Evolutionary conservation across 208 protist species (phyloP), one percentile per base, ranked within the genome.

Genomic region (Trypanosoma congolense): DNA sequence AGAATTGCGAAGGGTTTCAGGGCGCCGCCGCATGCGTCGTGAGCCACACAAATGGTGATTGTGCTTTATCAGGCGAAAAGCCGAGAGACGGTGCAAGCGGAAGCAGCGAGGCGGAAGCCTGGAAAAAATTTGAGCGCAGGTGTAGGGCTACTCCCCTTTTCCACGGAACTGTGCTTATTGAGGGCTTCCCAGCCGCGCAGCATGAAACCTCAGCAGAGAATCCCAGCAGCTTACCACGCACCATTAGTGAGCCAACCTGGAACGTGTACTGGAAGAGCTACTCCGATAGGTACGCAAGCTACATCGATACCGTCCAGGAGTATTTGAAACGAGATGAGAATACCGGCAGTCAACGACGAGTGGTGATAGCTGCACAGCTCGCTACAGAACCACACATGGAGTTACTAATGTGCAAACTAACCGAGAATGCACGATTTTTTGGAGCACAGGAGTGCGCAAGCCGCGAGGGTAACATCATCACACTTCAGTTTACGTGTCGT

Each of bases 231-330:
- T 19, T 33, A 9, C 3, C 51, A 18, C 51, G 18, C 10, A n/a
- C 38, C 10, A 33, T 56, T 9, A 35, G 65, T 46, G 59, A 67
- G n/a, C 38, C 76, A 26, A 14, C 64, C 50, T 91, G 83, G 83
- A 85, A 91, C 45, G 9, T 54, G 1, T 91, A 87, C 65, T 91
- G 83, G 83, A 26, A 25, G 26, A 45, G 42, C 8, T 78, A 65
- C 43, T 69, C 61, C 8, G 65, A 78, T n/a, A 16, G 44, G 9
- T 70, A 61, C 43, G 58, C 56, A 4, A 40, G 24, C 33, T 49
- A 41, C 4, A 56, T 74, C 18, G 69, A 75, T 38, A 56, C 50
- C 18, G 22, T 71, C 28, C 48, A 56, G 56, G 53, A 50, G 30
- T 33, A 65, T 25, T 22, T 65, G 29, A n/a, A 26, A 38, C 9